Base-by-base conservation (phyloP, 106 monocot species). In the Dioscorea alata region DNA sequence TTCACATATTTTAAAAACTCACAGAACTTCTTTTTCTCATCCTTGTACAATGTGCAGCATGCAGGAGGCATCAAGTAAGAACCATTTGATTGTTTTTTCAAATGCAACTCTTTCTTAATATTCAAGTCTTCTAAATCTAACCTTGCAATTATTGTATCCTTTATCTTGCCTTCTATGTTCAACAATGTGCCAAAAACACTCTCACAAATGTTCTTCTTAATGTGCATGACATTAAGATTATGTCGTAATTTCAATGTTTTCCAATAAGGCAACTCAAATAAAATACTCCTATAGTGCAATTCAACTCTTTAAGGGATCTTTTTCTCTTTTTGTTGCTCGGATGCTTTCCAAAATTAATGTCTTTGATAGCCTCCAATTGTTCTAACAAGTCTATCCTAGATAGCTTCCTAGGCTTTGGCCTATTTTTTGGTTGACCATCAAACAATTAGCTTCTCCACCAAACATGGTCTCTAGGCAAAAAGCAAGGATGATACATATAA, bases 171-270 rank as follows among this genome's bases (percentile, higher is more conserved):
- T 8, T 6, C 2, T 2, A 62, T 62, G 12, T 18, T 24, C 15
- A 62, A 15, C 15, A 62, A 62, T 62, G 62, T 62, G 16, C 8
- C 62, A 12, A 62, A 13, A 2, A 62, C 15, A 31, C 16, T 62
- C 2, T 62, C 62, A 62, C 33, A 33, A 33, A 62, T 62, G 33
- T 32, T 22, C 60, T 60, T 60, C 23, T n/a, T 60, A 23, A 60
- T 60, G 24, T 60, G 60, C n/a, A n/a, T n/a, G n/a, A n/a, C n/a
- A n/a, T n/a, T n/a, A n/a, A n/a, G n/a, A n/a, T n/a, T n/a, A n/a
- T n/a, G n/a, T n/a, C n/a, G n/a, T n/a, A n/a, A n/a, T n/a, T n/a
- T n/a, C n/a, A n/a, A n/a, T n/a, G n/a, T n/a, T n/a, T n/a, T n/a
- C n/a, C n/a, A n/a, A n/a, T n/a, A n/a, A n/a, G n/a, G n/a, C n/a